A percentile compares a stretch with the other conserved stretches of the same genome.
These are phyloP conservation scores for Fraxinus latifolia DNA, from an alignment of 305 asterid genomes.

Conservation along the genomic window DNA sequence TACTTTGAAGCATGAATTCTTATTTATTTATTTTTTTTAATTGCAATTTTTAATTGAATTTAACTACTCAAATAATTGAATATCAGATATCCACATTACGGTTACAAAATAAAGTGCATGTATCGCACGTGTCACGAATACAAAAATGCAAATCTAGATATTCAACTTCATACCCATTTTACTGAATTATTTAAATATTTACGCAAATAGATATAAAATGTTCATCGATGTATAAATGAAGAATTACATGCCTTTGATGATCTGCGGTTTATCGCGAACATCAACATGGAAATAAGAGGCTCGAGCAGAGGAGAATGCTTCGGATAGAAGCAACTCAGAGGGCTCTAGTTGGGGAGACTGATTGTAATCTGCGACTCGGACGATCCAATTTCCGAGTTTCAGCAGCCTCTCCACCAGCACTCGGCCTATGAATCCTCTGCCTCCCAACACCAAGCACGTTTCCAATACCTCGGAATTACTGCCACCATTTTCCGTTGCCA, in stretches of 20 bases:
- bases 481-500: conserved; percentile 45
- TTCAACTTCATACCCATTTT: neutral
- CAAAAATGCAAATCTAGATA: neutral
- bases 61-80: neutral
- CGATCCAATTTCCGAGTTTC: conserved; percentile 70
- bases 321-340: conserved; percentile 51
- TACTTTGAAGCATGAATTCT: neutral
- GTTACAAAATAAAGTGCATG: neutral
- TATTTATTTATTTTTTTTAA: no score
- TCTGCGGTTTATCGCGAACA: conserved; percentile 50
- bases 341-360: conserved; percentile 46
- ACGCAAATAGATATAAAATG: neutral
- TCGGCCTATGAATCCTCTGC: conserved; percentile 75
- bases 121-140: neutral
- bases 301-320: conserved; percentile 62
- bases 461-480: conserved; percentile 30
- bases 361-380: conserved; percentile 69
- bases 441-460: conserved; percentile 78
- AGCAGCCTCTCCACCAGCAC: conserved; percentile 68
- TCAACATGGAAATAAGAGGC: conserved; percentile 69
- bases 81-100: neutral
- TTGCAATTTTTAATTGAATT: neutral
- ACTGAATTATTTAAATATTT: neutral
- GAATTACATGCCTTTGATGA: conserved; percentile 44
- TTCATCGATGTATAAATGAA: neutral